Evolutionary conservation across 768 basidiomycete genomes (phyloP).

Genomic region (Ramaria sp.): DNA sequence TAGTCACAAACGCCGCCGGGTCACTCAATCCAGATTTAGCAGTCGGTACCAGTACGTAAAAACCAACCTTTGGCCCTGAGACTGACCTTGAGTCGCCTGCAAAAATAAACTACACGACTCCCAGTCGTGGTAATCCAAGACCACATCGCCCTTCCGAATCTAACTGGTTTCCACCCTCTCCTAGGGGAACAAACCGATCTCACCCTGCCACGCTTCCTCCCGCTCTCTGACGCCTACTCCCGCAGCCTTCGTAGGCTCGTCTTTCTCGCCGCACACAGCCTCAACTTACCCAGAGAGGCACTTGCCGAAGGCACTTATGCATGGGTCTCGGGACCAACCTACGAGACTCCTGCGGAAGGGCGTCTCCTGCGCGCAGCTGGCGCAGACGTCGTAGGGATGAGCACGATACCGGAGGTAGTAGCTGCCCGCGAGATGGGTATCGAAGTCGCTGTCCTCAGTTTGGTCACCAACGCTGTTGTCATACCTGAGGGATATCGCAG

Average conservation of each 20-base stretch:
- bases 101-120: neutral
- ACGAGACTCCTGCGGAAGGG: constrained; percentile 84
- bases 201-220: constrained; percentile 63
- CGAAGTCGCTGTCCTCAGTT: constrained; percentile 66
- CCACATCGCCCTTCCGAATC: constrained; percentile 70
- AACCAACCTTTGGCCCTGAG: neutral
- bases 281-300: constrained; percentile 40
- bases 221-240: constrained; percentile 78
- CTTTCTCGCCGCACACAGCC: constrained; percentile 59
- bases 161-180: constrained; percentile 70
- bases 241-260: constrained; percentile 54
- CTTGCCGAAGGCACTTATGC: constrained; percentile 79
- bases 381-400: constrained; percentile 92
- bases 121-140: constrained; percentile 77
- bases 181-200: constrained; percentile 57
- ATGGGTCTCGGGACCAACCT: constrained; percentile 85
- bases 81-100: neutral
- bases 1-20: constrained; percentile 86
- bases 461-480: constrained; percentile 81
- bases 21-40: constrained; percentile 61
- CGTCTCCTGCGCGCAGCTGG: constrained; percentile 62
- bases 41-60: constrained; percentile 65
- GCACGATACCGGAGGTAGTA: constrained; percentile 82
- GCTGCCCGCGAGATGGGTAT: constrained; percentile 68
- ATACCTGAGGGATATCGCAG: constrained; percentile 55